Percentiles rank a stretch among this genome's conserved stretches.
These are phyloP conservation scores for Aspergillus pseudoglaucus DNA, from an alignment of 2,329 filamentous ascomycete genomes.

Conservation along the genomic window DNA sequence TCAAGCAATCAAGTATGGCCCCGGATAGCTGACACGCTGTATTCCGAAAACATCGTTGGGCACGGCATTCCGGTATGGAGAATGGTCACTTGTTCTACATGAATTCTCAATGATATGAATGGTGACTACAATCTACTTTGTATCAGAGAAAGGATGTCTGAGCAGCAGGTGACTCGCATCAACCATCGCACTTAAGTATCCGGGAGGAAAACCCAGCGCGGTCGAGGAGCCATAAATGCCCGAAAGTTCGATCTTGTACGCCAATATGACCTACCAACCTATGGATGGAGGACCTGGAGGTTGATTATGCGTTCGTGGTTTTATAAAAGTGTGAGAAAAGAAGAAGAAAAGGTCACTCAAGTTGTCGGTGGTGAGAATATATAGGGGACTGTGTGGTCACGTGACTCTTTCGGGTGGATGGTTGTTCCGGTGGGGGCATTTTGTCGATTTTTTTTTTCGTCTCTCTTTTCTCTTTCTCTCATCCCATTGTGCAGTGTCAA, in stretches of 20 bases:
- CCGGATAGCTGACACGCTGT: no score
- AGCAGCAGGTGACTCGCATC: constrained; percentile 33
- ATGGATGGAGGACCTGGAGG: constrained; percentile 38
- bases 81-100: no score
- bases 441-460: neutral
- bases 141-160: constrained; percentile 25
- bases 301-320: constrained; percentile 45
- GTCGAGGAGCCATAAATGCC: constrained; percentile 27
- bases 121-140: constrained; percentile 9
- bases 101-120: no score
- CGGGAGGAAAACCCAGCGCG: constrained; percentile 21
- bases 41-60: no score
- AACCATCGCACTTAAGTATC: constrained; percentile 23
- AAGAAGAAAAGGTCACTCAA: constrained; percentile 18
- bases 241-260: constrained; percentile 36
- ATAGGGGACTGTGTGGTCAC: constrained; percentile 7
- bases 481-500: neutral
- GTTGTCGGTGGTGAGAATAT: constrained; percentile 7
- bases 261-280: constrained; percentile 46
- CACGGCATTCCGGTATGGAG: no score
- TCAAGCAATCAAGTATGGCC: no score
- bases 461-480: neutral
- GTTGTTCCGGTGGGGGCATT: neutral
- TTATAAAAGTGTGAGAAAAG: constrained; percentile 35
- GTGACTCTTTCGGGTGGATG: neutral